Conservation (phyloP, 768 basidiomycete genomes). For the Rhizopogon rudus region DNA sequence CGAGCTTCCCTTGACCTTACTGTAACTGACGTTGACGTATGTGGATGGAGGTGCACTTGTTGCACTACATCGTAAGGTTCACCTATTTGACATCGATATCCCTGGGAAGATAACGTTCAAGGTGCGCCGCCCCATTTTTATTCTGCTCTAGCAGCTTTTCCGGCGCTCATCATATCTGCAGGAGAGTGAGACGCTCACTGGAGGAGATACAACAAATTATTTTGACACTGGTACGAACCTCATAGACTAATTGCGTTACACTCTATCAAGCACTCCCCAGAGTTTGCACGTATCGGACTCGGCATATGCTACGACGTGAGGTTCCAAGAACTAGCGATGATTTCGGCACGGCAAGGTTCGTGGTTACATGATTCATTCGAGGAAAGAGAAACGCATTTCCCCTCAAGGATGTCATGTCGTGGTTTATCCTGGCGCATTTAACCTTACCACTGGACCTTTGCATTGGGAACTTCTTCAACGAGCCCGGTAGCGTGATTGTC, state of each 20-base stretch:
- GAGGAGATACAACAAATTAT: slow-evolving; percentile 65
- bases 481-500: slow-evolving; percentile 48
- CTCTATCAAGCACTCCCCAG: slow-evolving; percentile 32
- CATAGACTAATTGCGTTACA: background rate
- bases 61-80: slow-evolving; percentile 88
- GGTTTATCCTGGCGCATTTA: slow-evolving; percentile 95
- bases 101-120: slow-evolving; percentile 89
- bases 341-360: slow-evolving; percentile 79
- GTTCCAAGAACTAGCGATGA: slow-evolving; percentile 92
- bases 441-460: slow-evolving; percentile 89
- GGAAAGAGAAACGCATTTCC: background rate
- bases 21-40: background rate
- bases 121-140: slow-evolving; percentile 36
- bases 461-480: slow-evolving; percentile 94
- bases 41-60: slow-evolving; percentile 68
- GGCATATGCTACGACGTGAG: slow-evolving; percentile 97
- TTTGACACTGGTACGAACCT: slow-evolving; percentile 76
- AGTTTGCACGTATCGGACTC: slow-evolving; percentile 95
- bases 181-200: slow-evolving; percentile 87
- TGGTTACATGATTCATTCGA: background rate
- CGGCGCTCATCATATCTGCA: slow-evolving; percentile 23
- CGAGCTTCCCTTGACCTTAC: background rate
- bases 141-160: background rate
- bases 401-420: slow-evolving; percentile 75
- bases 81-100: slow-evolving; percentile 97